These are phyloP conservation scores for Penicillium bialowiezense DNA, from an alignment of 495 filamentous ascomycete species.

Conservation along the genomic window DNA sequence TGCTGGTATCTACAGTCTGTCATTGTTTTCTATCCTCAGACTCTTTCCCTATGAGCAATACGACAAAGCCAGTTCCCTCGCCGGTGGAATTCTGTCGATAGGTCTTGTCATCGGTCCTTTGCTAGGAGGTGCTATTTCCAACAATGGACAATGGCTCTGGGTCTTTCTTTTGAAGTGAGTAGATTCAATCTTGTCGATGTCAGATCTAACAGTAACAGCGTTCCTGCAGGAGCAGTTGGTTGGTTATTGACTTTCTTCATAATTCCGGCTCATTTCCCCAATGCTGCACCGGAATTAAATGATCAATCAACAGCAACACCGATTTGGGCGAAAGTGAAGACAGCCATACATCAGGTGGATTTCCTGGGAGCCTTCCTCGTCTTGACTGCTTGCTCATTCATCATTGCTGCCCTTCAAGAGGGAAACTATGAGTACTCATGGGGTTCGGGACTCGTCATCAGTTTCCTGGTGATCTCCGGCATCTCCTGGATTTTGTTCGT, in stretches of 20 bases:
- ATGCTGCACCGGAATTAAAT: background rate
- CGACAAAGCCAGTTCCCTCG: constrained; percentile 4
- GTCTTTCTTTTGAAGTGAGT: constrained; percentile 39
- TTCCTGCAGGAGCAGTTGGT: constrained; percentile 7
- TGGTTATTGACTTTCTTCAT: background rate
- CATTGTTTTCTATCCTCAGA: constrained; percentile 51
- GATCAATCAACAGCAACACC: background rate
- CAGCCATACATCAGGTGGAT: background rate
- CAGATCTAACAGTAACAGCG: background rate
- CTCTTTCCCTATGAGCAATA: constrained; percentile 35
- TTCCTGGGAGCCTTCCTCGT: background rate
- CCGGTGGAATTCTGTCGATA: constrained; percentile 16
- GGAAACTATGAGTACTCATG: constrained; percentile 40
- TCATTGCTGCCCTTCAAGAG: constrained; percentile 55
- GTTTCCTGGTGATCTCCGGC: constrained; percentile 29
- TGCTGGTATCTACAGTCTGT: constrained; percentile 50
- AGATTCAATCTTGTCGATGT: background rate
- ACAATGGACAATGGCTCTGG: constrained; percentile 44
- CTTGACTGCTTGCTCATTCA: constrained; percentile 20
- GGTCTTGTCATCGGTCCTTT: constrained; percentile 40
- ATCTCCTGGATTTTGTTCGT: constrained; percentile 15
- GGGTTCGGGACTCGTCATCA: constrained; percentile 39
- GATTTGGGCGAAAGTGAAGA: background rate
- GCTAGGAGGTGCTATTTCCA: constrained; percentile 38
- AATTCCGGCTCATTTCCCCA: background rate